Evolutionary conservation across 2,329 filamentous ascomycete genomes (phyloP).

Genomic region (Aspergillus thermomutatus): DNA sequence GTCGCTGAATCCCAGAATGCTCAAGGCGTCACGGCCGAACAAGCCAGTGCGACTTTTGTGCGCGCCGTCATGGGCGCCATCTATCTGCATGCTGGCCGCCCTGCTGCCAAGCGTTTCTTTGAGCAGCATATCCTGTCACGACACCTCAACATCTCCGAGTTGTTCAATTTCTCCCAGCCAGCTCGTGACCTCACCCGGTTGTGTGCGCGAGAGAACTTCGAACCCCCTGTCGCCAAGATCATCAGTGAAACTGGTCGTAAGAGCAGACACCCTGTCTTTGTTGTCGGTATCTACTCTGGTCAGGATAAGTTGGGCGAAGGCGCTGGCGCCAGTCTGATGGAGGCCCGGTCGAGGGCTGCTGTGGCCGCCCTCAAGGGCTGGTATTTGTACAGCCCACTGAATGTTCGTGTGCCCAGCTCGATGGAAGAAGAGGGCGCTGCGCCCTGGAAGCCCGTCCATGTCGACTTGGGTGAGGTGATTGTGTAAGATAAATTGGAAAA

Average conservation of each 20-base stretch:
- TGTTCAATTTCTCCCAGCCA: slow-evolving; percentile 83
- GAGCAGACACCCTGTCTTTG: slow-evolving; percentile 82
- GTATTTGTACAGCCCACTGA: slow-evolving; percentile 87
- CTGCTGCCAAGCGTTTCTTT: slow-evolving; percentile 78
- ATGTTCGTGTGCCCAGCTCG: slow-evolving; percentile 66
- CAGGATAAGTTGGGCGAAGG: slow-evolving; percentile 89
- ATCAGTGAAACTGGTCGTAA: slow-evolving; percentile 85
- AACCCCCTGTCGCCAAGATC: slow-evolving; percentile 78
- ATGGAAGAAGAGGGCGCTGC: slow-evolving; percentile 60
- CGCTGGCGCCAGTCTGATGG: slow-evolving; percentile 71
- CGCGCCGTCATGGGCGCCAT: slow-evolving; percentile 79
- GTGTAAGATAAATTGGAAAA: slow-evolving; percentile 31
- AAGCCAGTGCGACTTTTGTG: slow-evolving; percentile 72
- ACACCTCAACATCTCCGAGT: slow-evolving; percentile 67
- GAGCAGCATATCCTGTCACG: slow-evolving; percentile 78
- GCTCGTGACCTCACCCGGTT: slow-evolving; percentile 78
- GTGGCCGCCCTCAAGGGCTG: slow-evolving; percentile 86
- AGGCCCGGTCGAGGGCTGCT: slow-evolving; percentile 74
- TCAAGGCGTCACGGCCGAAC: slow-evolving; percentile 47
- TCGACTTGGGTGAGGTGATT: slow-evolving; percentile 70
- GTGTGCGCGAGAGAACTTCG: slow-evolving; percentile 86
- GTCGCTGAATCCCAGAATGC: slow-evolving; percentile 12
- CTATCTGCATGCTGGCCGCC: slow-evolving; percentile 78
- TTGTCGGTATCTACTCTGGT: slow-evolving; percentile 92
- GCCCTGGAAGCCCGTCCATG: slow-evolving; percentile 64